Evolutionary conservation across 2,329 filamentous ascomycete species (phyloP).

Genomic region (Sporothrix humicola): DNA sequence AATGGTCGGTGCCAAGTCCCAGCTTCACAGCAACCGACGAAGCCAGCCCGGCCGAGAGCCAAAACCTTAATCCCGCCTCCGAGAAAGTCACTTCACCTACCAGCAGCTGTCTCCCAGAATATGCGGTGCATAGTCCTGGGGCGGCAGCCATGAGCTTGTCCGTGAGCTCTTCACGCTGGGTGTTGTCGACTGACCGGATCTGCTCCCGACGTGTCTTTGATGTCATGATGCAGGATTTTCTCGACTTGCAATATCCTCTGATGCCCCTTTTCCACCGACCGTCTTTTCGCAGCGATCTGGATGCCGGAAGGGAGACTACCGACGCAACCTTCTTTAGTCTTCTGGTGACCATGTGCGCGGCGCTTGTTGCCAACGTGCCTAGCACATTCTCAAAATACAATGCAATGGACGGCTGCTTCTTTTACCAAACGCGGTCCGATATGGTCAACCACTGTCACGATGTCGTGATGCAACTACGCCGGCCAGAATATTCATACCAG

Average conservation of each 20-base stretch:
- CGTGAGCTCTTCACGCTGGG: not conserved
- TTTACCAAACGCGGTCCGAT: not conserved
- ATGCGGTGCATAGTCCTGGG: not conserved
- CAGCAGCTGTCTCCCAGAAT: not conserved
- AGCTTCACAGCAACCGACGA: not conserved
- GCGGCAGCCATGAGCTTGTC: not conserved
- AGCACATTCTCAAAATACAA: constrained; percentile 7
- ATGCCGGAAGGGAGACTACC: not conserved
- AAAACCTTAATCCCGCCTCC: not conserved
- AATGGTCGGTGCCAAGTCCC: not conserved
- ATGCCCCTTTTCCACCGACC: constrained; percentile 2
- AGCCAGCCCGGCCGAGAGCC: not conserved
- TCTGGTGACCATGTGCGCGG: constrained; percentile 17
- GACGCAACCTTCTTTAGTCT: constrained; percentile 8
- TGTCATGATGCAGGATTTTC: constrained; percentile 8
- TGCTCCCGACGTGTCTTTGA: constrained; percentile 7
- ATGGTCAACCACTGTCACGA: constrained; percentile 11
- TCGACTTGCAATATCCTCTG: not conserved
- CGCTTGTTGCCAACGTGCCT: constrained; percentile 1
- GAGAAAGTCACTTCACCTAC: not conserved
- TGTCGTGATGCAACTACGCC: constrained; percentile 9
- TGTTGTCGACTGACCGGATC: constrained; percentile 13
- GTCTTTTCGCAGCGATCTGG: not conserved
- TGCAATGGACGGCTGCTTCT: not conserved
- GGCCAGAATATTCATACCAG: not conserved